Base-by-base conservation (phyloP, 768 basidiomycete genomes). In the Sporobolomyces roseus region DNA sequence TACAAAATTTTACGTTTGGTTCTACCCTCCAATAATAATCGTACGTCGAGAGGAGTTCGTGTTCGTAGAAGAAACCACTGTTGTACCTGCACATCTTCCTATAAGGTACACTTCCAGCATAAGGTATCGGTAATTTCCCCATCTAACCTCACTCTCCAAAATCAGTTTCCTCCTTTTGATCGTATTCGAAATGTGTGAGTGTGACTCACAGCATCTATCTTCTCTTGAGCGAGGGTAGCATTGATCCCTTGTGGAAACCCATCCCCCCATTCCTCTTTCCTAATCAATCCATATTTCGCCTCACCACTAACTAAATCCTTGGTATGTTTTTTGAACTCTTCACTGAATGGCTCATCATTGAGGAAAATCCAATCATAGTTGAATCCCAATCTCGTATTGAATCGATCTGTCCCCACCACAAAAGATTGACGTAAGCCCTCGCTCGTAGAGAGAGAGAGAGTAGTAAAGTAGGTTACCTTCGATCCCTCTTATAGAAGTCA, bases 141-240 rank as follows among this genome's bases (percentile, higher is more conserved):
- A n/a, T n/a, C n/a, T n/a, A n/a, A n/a, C n/a, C n/a, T n/a, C n/a
- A n/a, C n/a, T n/a, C n/a, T n/a, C n/a, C n/a, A n/a, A 93, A 85
- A 64, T 83, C 83, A 9, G 92, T 91, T 87, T 92, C 90, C 33
- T 93, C 85, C 72, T 91, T 86, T 91, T 90, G 93, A 79, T 93
- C 93, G 79, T 90, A 93, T 23, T 73, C 84, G 78, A 87, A 91
- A 30, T 84, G 80, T 66, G 85, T 82, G 51, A 93, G 79, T 8
- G 93, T 60, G n/a, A 3, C 56, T 56, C 64, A 65, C 60, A 46
- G 35, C 64, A 23, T 51, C 25, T 14, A 60, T 60, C 38, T 43
- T 46, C 16, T 52, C 41, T 2, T 29, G 30, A 8, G 64, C 64
- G 2, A 32, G 30, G 9, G 48, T 45, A 21, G 49, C 32, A 41